A percentile compares a stretch with the other conserved stretches of the same genome.
Evolutionary conservation across 2,329 filamentous ascomycete genomes (phyloP).

Genomic region (Blumeriella jaapii): DNA sequence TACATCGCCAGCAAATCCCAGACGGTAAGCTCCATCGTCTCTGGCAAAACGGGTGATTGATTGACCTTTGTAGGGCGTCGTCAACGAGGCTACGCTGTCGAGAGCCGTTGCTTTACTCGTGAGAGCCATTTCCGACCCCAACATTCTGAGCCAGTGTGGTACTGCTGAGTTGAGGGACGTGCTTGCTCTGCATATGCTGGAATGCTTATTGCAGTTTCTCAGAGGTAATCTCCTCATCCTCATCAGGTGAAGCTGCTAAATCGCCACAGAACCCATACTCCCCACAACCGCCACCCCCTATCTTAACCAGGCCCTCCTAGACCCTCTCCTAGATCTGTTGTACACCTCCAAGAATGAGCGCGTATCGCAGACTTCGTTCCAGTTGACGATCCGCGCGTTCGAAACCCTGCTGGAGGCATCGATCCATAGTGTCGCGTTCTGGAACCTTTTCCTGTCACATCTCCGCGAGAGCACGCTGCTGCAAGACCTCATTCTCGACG

Average conservation of each 20-base stretch:
- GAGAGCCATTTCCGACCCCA: conserved; percentile 46
- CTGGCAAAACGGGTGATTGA: conserved; percentile 3
- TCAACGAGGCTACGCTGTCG: conserved; percentile 29
- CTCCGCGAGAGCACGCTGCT: conserved; percentile 30
- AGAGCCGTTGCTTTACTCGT: conserved; percentile 43
- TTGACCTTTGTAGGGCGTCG: conserved; percentile 15
- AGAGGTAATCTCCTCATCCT: conserved; percentile 33
- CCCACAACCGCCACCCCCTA: conserved; percentile 27
- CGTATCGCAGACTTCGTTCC: conserved; percentile 20
- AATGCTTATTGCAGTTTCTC: conserved; percentile 43
- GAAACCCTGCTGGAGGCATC: conserved; percentile 38
- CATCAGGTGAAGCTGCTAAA: conserved; percentile 18
- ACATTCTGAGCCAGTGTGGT: conserved; percentile 36
- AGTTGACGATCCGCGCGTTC: conserved; percentile 33
- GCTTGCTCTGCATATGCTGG: conserved; percentile 43
- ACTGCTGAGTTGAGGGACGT: conserved; percentile 35
- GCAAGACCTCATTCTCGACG: conserved; percentile 32
- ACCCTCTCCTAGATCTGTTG: conserved; percentile 26
- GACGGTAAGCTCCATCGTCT: conserved; percentile 16
- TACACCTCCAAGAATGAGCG: conserved; percentile 15
- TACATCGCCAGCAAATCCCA: conserved; percentile 35
- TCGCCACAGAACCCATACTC: conserved; percentile 26
- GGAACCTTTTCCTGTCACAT: conserved; percentile 32
- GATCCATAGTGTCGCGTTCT: conserved; percentile 34
- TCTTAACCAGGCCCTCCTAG: conserved; percentile 26